Conservation (phyloP, 148 eudicot species). For the Spergularia bocconei region DNA sequence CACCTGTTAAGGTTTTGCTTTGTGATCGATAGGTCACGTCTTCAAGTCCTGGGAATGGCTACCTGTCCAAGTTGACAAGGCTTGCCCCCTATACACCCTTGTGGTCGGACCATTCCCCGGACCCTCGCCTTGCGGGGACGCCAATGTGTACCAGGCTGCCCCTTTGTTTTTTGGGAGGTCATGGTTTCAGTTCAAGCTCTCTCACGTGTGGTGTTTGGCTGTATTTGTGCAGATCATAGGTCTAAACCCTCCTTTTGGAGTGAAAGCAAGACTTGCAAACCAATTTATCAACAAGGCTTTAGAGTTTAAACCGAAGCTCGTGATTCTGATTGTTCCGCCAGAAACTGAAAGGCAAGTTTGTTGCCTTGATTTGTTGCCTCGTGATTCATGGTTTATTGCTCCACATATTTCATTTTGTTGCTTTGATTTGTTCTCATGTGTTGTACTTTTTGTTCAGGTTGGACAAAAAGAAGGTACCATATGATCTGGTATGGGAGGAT, state of each 20-base stretch:
- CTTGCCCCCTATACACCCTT: no score
- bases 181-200: neutral
- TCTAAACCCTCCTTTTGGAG: constrained; percentile 90
- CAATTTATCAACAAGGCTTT: constrained; percentile 83
- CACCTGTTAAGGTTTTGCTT: no score
- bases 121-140: no score
- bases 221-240: constrained; percentile 72
- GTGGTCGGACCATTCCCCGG: no score
- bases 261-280: constrained; percentile 67
- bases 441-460: constrained; percentile 42
- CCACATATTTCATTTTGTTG: neutral
- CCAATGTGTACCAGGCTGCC: no score
- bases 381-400: neutral
- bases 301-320: constrained; percentile 75
- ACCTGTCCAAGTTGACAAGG: no score
- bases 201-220: neutral
- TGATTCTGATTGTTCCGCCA: constrained; percentile 75
- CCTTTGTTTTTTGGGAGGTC: neutral
- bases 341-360: constrained; percentile 63
- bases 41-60: no score
- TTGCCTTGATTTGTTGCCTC: no score
- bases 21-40: no score
- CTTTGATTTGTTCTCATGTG: constrained; percentile 9
- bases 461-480: constrained; percentile 53
- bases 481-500: constrained; percentile 88